Percentiles rank a stretch among this genome's conserved stretches.
Evolutionary conservation across 495 filamentous ascomycete species (phyloP).

Genomic region (Xylaria castorea): DNA sequence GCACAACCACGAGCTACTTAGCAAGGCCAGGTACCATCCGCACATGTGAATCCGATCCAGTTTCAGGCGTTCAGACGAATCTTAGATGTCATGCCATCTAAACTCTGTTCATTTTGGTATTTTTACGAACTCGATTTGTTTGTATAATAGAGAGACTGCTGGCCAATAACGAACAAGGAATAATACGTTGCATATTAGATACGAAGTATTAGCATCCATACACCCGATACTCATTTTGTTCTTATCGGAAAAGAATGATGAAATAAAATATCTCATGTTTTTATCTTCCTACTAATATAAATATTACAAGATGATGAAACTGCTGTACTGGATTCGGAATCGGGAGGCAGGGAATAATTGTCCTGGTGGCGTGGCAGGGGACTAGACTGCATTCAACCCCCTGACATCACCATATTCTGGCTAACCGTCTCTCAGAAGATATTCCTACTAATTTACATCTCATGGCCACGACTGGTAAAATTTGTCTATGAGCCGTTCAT

Average conservation of each 20-base stretch:
- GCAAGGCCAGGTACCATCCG: neutral
- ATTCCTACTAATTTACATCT: neutral
- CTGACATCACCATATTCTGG: conserved; percentile 16
- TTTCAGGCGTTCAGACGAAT: neutral
- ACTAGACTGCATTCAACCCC: conserved; percentile 8
- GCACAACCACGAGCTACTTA: neutral
- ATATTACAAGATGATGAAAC: neutral
- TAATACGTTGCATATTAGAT: neutral
- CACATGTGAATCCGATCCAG: neutral
- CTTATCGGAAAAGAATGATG: neutral
- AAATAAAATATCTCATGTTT: neutral
- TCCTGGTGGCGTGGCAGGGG: neutral
- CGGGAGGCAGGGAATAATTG: neutral
- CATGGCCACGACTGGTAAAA: neutral
- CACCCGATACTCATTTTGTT: neutral
- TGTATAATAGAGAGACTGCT: neutral
- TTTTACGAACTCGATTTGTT: neutral
- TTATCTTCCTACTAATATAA: neutral
- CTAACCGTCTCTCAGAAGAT: neutral
- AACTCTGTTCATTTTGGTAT: neutral
- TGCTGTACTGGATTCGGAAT: neutral
- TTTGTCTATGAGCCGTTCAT: neutral
- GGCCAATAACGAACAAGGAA: neutral
- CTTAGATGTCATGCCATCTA: neutral
- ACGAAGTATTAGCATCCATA: neutral